Percentiles rank a stretch among this genome's conserved stretches.
These are phyloP conservation scores for Liriodendron chinense DNA, from an alignment of 164 flowering plant genomes.

Conservation along the genomic window DNA sequence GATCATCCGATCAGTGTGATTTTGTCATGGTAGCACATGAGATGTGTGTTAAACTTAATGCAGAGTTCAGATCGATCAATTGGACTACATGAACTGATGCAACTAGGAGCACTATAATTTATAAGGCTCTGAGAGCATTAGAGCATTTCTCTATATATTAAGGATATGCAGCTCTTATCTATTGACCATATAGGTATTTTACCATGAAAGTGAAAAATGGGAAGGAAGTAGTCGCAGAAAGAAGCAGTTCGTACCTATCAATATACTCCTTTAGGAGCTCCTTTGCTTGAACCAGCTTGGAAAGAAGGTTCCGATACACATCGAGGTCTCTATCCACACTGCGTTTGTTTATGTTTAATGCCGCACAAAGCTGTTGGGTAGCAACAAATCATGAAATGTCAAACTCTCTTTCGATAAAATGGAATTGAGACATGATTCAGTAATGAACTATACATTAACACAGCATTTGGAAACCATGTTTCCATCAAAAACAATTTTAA, in stretches of 20 bases:
- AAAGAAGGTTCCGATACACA: slow-evolving; percentile 89
- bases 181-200: not conserved
- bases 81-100: too few relatives aligned
- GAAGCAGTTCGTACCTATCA: slow-evolving; percentile 63
- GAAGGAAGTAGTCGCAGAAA: not conserved
- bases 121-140: too few relatives aligned
- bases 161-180: not conserved
- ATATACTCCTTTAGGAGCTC: slow-evolving; percentile 88
- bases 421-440: slow-evolving; percentile 2
- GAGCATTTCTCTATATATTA: too few relatives aligned
- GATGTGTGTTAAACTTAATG: too few relatives aligned
- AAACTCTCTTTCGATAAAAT: not conserved
- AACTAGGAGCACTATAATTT: too few relatives aligned
- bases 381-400: slow-evolving; percentile 2
- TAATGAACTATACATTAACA: too few relatives aligned
- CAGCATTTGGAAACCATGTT: not conserved
- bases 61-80: too few relatives aligned
- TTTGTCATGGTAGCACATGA: too few relatives aligned
- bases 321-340: slow-evolving; percentile 96
- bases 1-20: too few relatives aligned
- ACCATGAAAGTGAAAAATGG: not conserved
- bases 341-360: slow-evolving; percentile 72
- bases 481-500: not conserved
- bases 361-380: slow-evolving; percentile 79
- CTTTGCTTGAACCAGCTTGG: slow-evolving; percentile 95